Evolutionary conservation across 140 eudicot species (phyloP), one percentile per base, ranked within the genome.

Genomic region (Anethum foeniculum): DNA sequence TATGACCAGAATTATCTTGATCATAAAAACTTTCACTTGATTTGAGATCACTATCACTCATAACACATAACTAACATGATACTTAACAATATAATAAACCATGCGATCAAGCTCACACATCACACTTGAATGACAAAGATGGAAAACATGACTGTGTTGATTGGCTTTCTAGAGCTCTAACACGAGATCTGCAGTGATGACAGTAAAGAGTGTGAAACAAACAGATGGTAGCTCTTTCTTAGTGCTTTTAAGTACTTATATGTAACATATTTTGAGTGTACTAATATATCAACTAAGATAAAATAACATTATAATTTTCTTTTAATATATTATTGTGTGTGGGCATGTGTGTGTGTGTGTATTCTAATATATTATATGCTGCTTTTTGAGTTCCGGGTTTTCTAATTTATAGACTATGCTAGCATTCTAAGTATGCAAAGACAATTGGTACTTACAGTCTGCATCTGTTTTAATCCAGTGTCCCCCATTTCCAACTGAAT

Each of bases 391-490:
- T 54, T 14, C 2, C 25, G 38, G 60, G 39, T 58, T 41, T 67
- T 68, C 38, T 8, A 23, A 49, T 44, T 11, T 58, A 34, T 7
- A 5, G 36, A 47, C 4, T 47, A 13, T 2, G 28, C 4, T 56
- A 78, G 81, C 51, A 62, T 38, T 47, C 46, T 28, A 58, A 13
- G 28, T 68, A 56, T 36, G 51, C 71, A 25, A 60, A n/a, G 54
- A 32, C 41, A 28, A 67, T 67, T 67, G 73, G 41, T 80, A 88
- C 98, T 93, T 89, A 93, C 98, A 93, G 46, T 93, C 93, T 49
- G 81, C 89, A 75, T 93, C 96, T 30, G 96, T 89, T 56, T 84
- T 89, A 79, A 93, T 89, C 98, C 98, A 93, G 80, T 81, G 92
- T 62, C 84, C 98, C 77, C 80, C 85, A 39, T 80, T 81, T 64